A percentile compares a stretch with the other conserved stretches of the same genome.
Evolutionary conservation across 148 eudicot species (phyloP).

Genomic region (Euryodendron excelsum): DNA sequence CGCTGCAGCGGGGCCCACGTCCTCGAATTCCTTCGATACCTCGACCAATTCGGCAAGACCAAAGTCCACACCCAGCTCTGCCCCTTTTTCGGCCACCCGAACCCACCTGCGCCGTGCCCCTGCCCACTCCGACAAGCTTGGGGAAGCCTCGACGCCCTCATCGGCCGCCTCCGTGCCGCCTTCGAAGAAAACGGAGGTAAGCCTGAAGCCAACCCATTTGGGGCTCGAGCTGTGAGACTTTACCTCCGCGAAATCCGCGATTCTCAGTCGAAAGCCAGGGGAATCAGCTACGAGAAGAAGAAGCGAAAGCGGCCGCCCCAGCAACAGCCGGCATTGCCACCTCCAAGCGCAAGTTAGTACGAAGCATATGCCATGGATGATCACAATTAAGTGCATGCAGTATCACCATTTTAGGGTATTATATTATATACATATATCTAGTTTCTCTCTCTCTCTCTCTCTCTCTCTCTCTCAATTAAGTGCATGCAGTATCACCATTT

Average conservation of each 20-base stretch:
- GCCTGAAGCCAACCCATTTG: constrained; percentile 59
- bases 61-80: constrained; percentile 54
- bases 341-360: constrained; percentile 10
- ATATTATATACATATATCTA: too few species aligned
- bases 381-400: neutral
- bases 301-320: constrained; percentile 45
- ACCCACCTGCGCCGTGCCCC: constrained; percentile 62
- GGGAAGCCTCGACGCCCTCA: constrained; percentile 70
- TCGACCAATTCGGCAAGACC: constrained; percentile 68
- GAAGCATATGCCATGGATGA: neutral
- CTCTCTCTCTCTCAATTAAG: neutral
- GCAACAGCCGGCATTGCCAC: constrained; percentile 15
- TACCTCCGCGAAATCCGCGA: constrained; percentile 60
- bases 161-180: constrained; percentile 67
- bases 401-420: too few species aligned
- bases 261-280: constrained; percentile 55
- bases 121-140: constrained; percentile 71
- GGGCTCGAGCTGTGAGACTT: constrained; percentile 59
- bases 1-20: constrained; percentile 74
- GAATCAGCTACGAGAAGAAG: constrained; percentile 64
- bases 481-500: too few species aligned
- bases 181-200: constrained; percentile 63
- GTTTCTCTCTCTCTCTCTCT: too few species aligned
- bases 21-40: constrained; percentile 54
- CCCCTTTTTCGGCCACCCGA: constrained; percentile 63